phyloP scores from a whole-genome alignment of 805 yeast genomes.

The Clavispora asparagi region DNA sequence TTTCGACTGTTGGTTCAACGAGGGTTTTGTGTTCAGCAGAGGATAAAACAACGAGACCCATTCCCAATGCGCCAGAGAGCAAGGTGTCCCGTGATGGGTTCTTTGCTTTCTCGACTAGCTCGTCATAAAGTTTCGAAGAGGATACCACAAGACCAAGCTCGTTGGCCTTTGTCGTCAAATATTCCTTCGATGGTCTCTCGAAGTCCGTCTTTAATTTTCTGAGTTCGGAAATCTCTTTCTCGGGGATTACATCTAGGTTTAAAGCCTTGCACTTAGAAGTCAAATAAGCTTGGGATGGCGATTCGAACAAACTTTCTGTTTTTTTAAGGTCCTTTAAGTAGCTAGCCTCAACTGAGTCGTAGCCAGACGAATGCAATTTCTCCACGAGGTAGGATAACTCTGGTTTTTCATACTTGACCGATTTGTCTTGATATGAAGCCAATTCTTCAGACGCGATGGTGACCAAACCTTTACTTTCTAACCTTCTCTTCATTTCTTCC shows the following conservation, averaged over 20 bases:
- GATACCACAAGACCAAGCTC: slow-evolving; percentile 29
- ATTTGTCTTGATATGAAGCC: slow-evolving; percentile 9
- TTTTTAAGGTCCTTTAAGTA: slow-evolving; percentile 10
- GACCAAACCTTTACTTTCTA: slow-evolving; percentile 28
- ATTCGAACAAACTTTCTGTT: slow-evolving; percentile 8
- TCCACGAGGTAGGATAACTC: slow-evolving; percentile 18
- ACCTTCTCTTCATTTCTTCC: slow-evolving; percentile 27
- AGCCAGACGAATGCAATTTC: slow-evolving; percentile 14
- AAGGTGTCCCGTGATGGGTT: slow-evolving; percentile 4
- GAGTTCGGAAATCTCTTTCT: slow-evolving; percentile 12
- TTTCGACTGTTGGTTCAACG: slow-evolving; percentile 8
- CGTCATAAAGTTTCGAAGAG: slow-evolving; percentile 25
- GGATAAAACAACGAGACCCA: slow-evolving; percentile 6
- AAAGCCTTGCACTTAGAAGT: slow-evolving; percentile 15
- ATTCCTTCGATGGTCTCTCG: slow-evolving; percentile 29
- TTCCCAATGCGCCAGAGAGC: slow-evolving; percentile 1
- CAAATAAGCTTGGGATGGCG: slow-evolving; percentile 24
- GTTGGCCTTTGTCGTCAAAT: slow-evolving; percentile 31
- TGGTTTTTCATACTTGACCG: slow-evolving; percentile 17
- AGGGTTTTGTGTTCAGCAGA: slow-evolving; percentile 5
- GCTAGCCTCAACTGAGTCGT: slow-evolving; percentile 10
- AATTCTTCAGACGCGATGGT: slow-evolving; percentile 24
- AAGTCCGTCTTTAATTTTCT: slow-evolving; percentile 18
- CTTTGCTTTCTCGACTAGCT: slow-evolving; percentile 17
- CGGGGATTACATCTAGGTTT: slow-evolving; percentile 14